Percentiles rank a stretch among this genome's conserved stretches.
Conservation (phyloP, 768 basidiomycete genomes). For the Cystofilobasidium bisporidii region DNA sequence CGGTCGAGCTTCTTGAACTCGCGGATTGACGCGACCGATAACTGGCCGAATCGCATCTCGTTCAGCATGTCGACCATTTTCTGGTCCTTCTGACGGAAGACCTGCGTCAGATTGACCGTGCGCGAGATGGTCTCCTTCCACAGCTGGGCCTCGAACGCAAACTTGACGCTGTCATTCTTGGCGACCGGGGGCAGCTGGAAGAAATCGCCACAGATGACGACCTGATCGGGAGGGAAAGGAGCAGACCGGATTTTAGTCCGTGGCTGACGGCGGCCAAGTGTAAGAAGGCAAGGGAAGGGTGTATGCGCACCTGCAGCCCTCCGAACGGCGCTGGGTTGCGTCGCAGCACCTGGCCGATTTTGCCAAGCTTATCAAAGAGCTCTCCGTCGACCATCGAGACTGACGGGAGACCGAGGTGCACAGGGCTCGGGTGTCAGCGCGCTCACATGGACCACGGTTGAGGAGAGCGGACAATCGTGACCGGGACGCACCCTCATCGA, state of each 20-base stretch:
- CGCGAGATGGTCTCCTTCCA: conserved; percentile 68
- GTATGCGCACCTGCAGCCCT: conserved; percentile 65
- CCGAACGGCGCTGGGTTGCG: conserved; percentile 69
- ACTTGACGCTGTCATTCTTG: conserved; percentile 58
- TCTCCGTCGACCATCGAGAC: conserved; percentile 93
- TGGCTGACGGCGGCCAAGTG: no score
- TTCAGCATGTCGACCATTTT: conserved; percentile 91
- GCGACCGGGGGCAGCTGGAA: conserved; percentile 92
- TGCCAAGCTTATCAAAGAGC: conserved; percentile 73
- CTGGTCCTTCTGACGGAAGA: conserved; percentile 37
- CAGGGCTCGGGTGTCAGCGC: no score
- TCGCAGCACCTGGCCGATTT: conserved; percentile 57
- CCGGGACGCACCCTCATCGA: conserved; percentile 64
- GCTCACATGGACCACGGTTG: no score
- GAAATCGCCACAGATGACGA: conserved; percentile 93
- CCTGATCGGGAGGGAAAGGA: conserved; percentile 41
- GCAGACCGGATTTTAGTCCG: no score
- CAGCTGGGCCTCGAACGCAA: conserved; percentile 77
- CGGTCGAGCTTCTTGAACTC: conserved; percentile 65
- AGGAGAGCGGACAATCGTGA: no score
- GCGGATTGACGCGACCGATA: conserved; percentile 55
- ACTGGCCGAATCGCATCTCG: conserved; percentile 85
- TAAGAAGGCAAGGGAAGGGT: no score
- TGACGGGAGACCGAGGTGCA: conserved; percentile 39
- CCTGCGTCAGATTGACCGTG: conserved; percentile 81